Conservation (phyloP, 495 filamentous ascomycete genomes). For the Hypoxylon subgilvum region DNA sequence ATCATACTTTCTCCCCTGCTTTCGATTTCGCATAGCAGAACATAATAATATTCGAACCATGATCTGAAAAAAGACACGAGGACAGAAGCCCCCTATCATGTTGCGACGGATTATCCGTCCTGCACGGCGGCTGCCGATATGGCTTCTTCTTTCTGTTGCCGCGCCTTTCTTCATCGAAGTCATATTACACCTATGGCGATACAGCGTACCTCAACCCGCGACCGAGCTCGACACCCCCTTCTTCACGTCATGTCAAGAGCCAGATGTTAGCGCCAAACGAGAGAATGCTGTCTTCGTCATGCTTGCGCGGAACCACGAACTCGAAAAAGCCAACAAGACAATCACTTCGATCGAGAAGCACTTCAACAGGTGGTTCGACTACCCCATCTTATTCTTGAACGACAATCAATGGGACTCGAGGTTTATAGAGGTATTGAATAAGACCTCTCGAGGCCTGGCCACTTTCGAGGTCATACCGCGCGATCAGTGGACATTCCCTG, state of each 20-base stretch:
- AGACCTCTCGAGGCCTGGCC: constrained; percentile 80
- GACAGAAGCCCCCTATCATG: constrained; percentile 31
- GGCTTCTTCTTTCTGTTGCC: constrained; percentile 35
- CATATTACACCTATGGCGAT: constrained; percentile 38
- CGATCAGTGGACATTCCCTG: constrained; percentile 86
- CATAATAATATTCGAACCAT: constrained; percentile 21
- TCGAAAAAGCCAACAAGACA: constrained; percentile 83
- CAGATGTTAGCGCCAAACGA: constrained; percentile 62
- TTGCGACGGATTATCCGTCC: constrained; percentile 44
- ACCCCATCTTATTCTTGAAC: constrained; percentile 96
- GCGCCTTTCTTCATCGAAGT: constrained; percentile 40
- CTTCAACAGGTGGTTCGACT: constrained; percentile 97
- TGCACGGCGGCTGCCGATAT: constrained; percentile 39
- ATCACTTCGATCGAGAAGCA: constrained; percentile 91
- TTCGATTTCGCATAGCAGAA: background rate
- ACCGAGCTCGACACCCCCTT: constrained; percentile 52
- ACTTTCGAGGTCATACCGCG: constrained; percentile 78
- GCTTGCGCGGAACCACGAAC: constrained; percentile 83
- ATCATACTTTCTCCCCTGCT: constrained; percentile 5
- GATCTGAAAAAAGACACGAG: constrained; percentile 28
- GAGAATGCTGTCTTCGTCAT: constrained; percentile 90
- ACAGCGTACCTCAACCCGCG: constrained; percentile 35
- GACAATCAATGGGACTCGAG: constrained; percentile 81
- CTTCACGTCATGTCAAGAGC: constrained; percentile 51
- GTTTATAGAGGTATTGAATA: constrained; percentile 84